Conservation (phyloP, 129 eudicot species). For the Silybum marianum region DNA sequence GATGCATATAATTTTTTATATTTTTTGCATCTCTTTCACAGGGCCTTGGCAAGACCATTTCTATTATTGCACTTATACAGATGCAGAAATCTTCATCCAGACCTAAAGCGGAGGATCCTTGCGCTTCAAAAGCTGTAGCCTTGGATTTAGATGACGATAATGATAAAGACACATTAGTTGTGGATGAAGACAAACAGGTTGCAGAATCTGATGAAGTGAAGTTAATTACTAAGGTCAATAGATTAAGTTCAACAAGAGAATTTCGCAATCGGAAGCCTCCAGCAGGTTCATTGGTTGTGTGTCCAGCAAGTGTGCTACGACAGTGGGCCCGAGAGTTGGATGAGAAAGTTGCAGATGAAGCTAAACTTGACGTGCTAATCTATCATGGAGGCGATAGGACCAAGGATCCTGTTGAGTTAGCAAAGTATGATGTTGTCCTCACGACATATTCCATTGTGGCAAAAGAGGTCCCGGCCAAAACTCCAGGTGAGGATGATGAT, state of each 20-base stretch:
- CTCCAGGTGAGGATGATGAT: constrained; percentile 49
- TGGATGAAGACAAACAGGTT: constrained; percentile 39
- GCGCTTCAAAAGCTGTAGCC: constrained; percentile 48
- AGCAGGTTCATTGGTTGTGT: constrained; percentile 94
- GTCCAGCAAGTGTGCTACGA: constrained; percentile 94
- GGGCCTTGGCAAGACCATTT: constrained; percentile 98
- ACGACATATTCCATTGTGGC: constrained; percentile 90
- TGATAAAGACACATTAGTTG: constrained; percentile 33
- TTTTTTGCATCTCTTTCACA: constrained; percentile 30
- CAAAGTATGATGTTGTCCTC: constrained; percentile 76
- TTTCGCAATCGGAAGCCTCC: constrained; percentile 57
- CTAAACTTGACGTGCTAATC: constrained; percentile 63
- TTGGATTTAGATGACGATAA: constrained; percentile 85
- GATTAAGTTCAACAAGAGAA: constrained; percentile 27
- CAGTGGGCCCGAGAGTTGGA: constrained; percentile 94
- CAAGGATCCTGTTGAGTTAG: constrained; percentile 71
- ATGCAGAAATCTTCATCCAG: constrained; percentile 44
- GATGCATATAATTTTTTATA: neutral
- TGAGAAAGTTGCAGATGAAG: constrained; percentile 72
- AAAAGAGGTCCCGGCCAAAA: constrained; percentile 84
- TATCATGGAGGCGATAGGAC: constrained; percentile 92
- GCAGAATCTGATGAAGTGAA: constrained; percentile 48
- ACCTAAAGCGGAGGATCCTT: constrained; percentile 44
- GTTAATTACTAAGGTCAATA: constrained; percentile 49
- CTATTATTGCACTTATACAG: constrained; percentile 85